Percentiles rank a stretch among this genome's conserved stretches.
Evolutionary conservation across 176 grass and related monocot species (phyloP).

Genomic region (Juncus effusus): DNA sequence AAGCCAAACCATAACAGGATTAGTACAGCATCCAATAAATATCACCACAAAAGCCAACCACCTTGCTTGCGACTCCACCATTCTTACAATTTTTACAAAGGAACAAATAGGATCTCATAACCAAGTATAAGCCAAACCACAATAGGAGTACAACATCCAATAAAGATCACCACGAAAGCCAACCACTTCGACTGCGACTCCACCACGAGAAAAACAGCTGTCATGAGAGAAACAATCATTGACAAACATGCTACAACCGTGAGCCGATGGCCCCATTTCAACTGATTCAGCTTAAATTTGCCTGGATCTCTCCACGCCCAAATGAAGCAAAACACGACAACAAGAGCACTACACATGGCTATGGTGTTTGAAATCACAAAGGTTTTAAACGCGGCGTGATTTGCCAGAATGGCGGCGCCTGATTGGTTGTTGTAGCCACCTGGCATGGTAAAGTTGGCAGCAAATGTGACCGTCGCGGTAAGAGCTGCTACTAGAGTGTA

Average conservation of each 20-base stretch:
- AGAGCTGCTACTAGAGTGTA: slow-evolving; percentile 39
- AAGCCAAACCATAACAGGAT: slow-evolving; percentile 5
- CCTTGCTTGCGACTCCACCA: neutral
- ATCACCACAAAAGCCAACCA: slow-evolving; percentile 34
- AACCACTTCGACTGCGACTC: slow-evolving; percentile 13
- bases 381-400: slow-evolving; percentile 19
- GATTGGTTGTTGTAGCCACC: slow-evolving; percentile 26
- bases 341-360: slow-evolving; percentile 39
- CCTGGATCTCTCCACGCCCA: slow-evolving; percentile 32
- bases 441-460: slow-evolving; percentile 43
- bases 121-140: slow-evolving; percentile 28
- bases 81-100: neutral
- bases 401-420: slow-evolving; percentile 30
- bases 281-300: slow-evolving; percentile 25
- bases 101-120: slow-evolving; percentile 20
- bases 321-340: slow-evolving; percentile 35
- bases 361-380: slow-evolving; percentile 42
- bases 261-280: slow-evolving; percentile 32
- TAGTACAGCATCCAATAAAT: slow-evolving; percentile 36
- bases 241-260: slow-evolving; percentile 21
- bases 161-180: slow-evolving; percentile 29
- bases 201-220: slow-evolving; percentile 16
- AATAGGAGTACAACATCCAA: slow-evolving; percentile 35
- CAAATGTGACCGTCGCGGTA: slow-evolving; percentile 44
- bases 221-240: slow-evolving; percentile 18